A percentile compares a stretch with the other conserved stretches of the same genome.
phyloP scores from a whole-genome alignment of 2,329 filamentous ascomycete genomes.

The Paracamarosporium sp. region DNA sequence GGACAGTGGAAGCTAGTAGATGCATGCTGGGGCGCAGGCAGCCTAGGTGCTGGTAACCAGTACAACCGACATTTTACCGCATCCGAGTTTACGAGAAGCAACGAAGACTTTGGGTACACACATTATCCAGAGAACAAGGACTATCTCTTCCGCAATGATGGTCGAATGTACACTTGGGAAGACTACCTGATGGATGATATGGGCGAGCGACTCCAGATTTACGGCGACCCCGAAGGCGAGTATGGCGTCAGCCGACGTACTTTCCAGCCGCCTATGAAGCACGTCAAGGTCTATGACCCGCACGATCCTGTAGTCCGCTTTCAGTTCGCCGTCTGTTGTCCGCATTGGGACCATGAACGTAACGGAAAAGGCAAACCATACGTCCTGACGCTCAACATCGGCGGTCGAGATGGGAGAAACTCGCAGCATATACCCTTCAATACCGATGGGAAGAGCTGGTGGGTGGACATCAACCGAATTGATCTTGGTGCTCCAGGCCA shows the following conservation, averaged over 20 bases:
- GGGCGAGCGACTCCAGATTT: conserved; percentile 56
- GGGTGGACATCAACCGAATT: conserved; percentile 69
- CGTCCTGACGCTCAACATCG: conserved; percentile 72
- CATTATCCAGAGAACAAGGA: conserved; percentile 77
- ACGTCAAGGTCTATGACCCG: conserved; percentile 66
- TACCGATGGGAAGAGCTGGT: conserved; percentile 82
- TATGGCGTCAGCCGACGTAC: conserved; percentile 62
- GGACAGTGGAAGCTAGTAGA: conserved; percentile 93
- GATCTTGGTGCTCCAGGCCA: conserved; percentile 62
- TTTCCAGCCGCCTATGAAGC: conserved; percentile 66
- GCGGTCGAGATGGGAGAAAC: conserved; percentile 67
- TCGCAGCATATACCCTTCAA: conserved; percentile 72
- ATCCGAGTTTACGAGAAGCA: conserved; percentile 65
- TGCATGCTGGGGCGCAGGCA: conserved; percentile 89
- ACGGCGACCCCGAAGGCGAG: conserved; percentile 52
- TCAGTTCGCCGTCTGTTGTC: conserved; percentile 78
- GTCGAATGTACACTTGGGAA: conserved; percentile 74
- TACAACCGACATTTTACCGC: conserved; percentile 22
- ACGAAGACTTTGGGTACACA: conserved; percentile 79
- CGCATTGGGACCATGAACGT: conserved; percentile 79
- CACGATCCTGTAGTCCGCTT: conserved; percentile 67
- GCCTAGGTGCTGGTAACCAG: conserved; percentile 52
- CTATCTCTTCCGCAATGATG: conserved; percentile 79
- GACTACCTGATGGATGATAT: conserved; percentile 74
- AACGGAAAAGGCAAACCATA: conserved; percentile 71